Base-by-base conservation (phyloP, 805 yeast species). In the Cephaloascus albidus region DNA sequence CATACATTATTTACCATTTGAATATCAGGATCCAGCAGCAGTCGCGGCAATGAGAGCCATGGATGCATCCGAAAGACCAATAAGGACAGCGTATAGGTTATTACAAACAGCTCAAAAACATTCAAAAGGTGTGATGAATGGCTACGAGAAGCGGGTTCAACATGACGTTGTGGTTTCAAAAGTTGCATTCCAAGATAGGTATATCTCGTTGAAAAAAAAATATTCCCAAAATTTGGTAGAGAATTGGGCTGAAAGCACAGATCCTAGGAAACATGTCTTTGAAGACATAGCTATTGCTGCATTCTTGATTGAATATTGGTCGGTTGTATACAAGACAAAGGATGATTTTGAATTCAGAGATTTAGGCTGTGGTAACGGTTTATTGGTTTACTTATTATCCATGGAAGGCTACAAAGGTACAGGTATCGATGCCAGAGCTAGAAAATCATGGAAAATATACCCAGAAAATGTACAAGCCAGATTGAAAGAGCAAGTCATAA, bases 201-300 rank as follows among this genome's bases (percentile, higher is more conserved):
- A 90, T 56, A 80, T 86, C 20, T 65, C 74, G 17, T 66, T 90
- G 51, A 90, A 90, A 59, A 85, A 83, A 56, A 84, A 81, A 57
- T 84, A 89, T 55, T 86, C 95, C 0, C 75, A 80, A 20, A 58
- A 63, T 15, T 61, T 90, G 37, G 88, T 88, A 10, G 85, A 80
- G 33, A 73, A 71, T 46, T 90, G 97, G 97, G 78, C 72, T n/a
- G 97, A 90, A 59, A 78, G 81, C 23, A 90, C 97, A 2, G 97
- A 90, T 58, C 97, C 97, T 3, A 75, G 81, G 49, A 90, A 90
- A 56, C 97, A 90, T 61, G 97, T 90, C 0, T 90, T 89, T 62
- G 97, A 90, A 64, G 97, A 90, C 56, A 74, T 90, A 39, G 94
- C 96, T 3, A 89, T 90, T 48, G 97, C 97, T 1, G 95, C 97